Base-by-base conservation (phyloP, 2,329 filamentous ascomycete species). In the Xylaria sp. region DNA sequence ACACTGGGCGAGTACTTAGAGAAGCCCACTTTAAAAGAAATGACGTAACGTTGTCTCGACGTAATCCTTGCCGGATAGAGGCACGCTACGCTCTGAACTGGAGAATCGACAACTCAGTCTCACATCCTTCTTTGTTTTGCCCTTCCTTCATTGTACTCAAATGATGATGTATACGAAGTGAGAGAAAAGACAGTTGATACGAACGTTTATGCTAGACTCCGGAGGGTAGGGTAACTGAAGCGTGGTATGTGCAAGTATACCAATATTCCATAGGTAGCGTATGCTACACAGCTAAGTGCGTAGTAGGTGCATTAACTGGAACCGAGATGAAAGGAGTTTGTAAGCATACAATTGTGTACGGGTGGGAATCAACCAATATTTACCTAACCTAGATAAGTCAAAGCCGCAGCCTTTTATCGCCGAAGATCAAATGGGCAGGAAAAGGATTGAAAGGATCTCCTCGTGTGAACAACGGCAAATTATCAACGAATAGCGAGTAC, bases 1-100 rank as follows among this genome's bases (percentile, higher is more conserved):
- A 61, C 67, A 77, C 76, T 76, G 73, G 71, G 73, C 39, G 69
- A 69, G 72, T 72, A 76, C 75, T 69, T 72, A 46, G 41, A 8
- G 48, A 39, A 39, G 44, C 65, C 64, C 63, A 46, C 63, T 66
- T 70, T 70, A 66, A 70, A 56, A 58, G 59, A 67, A 75, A 76
- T 77, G 76, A 77, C 76, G 76, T 77, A 77, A 77, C 67, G 71
- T 72, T 69, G 69, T 76, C 73, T 72, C 72, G 65, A 69, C 54
- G 51, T 66, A 50, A 73, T 73, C 67, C 62, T 61, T 63, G 67
- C 52, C 25, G 12, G 28, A 46, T 20, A 61, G 25, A 54, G 41
- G 41, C 6, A 54, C 51, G 31, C 28, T 34, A 48, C 57, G 39
- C 61, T 62, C 60, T 64, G 63, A 63, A 63, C 46, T 59, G 52